These are phyloP conservation scores for Lasiosphaeria hispida DNA, from an alignment of 495 filamentous ascomycete species.

Conservation along the genomic window DNA sequence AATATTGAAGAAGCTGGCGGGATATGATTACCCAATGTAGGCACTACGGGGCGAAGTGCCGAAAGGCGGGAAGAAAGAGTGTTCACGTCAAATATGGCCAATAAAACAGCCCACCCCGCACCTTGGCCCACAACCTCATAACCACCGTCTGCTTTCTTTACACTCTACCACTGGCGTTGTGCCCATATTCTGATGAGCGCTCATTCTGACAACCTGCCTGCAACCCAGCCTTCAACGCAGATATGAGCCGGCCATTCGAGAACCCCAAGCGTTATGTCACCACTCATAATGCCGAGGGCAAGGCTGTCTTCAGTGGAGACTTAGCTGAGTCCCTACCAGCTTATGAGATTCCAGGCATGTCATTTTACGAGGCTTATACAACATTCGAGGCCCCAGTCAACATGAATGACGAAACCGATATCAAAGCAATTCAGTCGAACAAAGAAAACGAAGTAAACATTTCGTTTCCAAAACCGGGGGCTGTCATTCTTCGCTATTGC, in stretches of 20 bases:
- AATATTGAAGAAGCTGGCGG: no score
- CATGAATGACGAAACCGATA: slow-evolving; percentile 37
- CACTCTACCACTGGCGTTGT: no score
- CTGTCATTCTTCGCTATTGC: slow-evolving; percentile 49
- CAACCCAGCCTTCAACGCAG: no score
- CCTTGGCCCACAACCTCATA: no score
- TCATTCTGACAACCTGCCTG: no score
- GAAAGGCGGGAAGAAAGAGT: no score
- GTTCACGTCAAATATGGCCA: no score
- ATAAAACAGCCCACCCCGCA: no score
- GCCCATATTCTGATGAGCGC: no score
- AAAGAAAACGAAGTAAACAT: slow-evolving; percentile 29
- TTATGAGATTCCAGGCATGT: slow-evolving; percentile 35
- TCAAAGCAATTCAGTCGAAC: slow-evolving; percentile 33
- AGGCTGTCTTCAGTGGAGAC: slow-evolving; percentile 39
- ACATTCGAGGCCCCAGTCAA: slow-evolving; percentile 33
- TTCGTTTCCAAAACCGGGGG: slow-evolving; percentile 31
- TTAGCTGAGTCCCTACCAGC: slow-evolving; percentile 36
- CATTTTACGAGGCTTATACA: slow-evolving; percentile 41
- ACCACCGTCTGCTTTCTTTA: no score
- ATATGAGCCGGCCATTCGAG: not conserved
- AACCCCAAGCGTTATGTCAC: not conserved
- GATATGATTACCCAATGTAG: no score
- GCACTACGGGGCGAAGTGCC: no score
- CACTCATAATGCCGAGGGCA: slow-evolving; percentile 15